Evolutionary conservation across 306 rosid species (phyloP).

Genomic region (Vicia villosa): DNA sequence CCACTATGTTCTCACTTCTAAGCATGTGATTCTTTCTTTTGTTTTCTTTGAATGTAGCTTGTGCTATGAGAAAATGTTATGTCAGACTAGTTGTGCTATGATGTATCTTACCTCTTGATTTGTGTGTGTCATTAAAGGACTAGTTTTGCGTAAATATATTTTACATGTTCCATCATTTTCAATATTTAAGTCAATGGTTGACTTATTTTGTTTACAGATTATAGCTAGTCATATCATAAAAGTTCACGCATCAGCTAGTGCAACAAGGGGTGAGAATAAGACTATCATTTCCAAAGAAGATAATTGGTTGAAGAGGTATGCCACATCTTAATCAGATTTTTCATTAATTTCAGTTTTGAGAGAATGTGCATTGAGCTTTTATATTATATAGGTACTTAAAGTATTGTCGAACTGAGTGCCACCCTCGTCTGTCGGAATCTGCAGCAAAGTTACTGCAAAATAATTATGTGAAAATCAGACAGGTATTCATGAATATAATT

Average conservation of each 20-base stretch:
- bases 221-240: constrained; percentile 92
- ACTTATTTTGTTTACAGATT: constrained; percentile 54
- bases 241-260: constrained; percentile 79
- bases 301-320: constrained; percentile 93
- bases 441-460: constrained; percentile 72
- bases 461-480: constrained; percentile 91
- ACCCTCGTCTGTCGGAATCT: constrained; percentile 84
- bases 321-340: constrained; percentile 8
- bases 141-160: constrained; percentile 21
- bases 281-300: constrained; percentile 64
- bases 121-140: constrained; percentile 2
- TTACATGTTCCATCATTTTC: constrained; percentile 26
- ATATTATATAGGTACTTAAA: constrained; percentile 73
- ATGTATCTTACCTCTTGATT: neutral
- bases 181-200: constrained; percentile 26
- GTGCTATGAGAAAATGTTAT: constrained; percentile 8
- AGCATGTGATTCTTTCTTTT: constrained; percentile 8
- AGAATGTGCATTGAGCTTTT: constrained; percentile 32
- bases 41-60: constrained; percentile 1
- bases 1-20: constrained; percentile 22
- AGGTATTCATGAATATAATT: constrained; percentile 57
- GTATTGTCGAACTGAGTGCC: constrained; percentile 76
- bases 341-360: constrained; percentile 23
- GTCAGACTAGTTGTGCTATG: neutral
- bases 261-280: constrained; percentile 58